Conservation (phyloP, 306 rosid species). For the Corylus avellana region DNA sequence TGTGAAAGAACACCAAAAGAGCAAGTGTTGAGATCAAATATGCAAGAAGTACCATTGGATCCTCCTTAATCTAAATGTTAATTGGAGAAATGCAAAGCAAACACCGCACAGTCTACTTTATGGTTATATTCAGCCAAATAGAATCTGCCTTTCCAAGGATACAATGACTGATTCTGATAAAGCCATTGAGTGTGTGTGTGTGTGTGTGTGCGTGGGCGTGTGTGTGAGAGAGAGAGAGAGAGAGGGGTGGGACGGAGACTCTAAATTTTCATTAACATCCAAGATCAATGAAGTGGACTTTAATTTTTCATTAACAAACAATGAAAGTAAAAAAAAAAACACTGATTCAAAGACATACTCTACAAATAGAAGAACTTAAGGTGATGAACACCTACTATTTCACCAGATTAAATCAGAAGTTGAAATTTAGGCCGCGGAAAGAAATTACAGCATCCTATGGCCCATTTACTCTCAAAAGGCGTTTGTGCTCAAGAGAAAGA, state of each 20-base stretch:
- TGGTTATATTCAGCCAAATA: too few species aligned
- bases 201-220: too few species aligned
- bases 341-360: background rate
- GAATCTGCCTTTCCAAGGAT: too few species aligned
- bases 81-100: too few species aligned
- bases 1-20: background rate
- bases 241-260: background rate
- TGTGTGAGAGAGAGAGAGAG: background rate
- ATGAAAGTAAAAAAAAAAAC: too few species aligned
- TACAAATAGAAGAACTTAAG: background rate
- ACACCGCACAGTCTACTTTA: too few species aligned
- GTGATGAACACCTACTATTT: background rate
- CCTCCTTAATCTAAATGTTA: too few species aligned
- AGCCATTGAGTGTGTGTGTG: too few species aligned
- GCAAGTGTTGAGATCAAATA: background rate
- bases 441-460: background rate
- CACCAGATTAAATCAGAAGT: background rate
- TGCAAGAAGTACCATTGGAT: too few species aligned
- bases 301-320: too few species aligned
- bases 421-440: background rate
- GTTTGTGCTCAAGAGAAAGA: background rate
- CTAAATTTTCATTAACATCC: too few species aligned
- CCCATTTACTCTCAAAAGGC: background rate
- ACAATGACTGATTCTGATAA: background rate
- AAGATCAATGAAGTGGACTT: too few species aligned